Base-by-base conservation (phyloP, 352 stramenopile genomes). In the Pythium angustatum region DNA sequence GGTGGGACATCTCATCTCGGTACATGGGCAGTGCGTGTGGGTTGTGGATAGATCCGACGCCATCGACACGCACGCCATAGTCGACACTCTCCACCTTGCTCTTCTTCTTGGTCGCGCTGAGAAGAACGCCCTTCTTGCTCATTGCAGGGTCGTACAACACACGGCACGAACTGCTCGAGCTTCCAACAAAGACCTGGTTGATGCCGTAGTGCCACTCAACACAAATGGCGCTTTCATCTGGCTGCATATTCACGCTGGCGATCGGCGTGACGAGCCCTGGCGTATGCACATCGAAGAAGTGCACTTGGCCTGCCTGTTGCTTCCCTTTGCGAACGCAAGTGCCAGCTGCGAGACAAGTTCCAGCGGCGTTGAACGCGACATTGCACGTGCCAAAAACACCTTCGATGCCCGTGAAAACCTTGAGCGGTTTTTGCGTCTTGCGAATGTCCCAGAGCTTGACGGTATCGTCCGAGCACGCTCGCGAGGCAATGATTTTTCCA, bases 361-460 rank as follows among this genome's bases (percentile, higher is more conserved):
- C 87, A 12, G 74, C 75, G 45, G 76, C 64, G 54, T 92, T 95
- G 61, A 93, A 95, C 22, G 87, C 87, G 36, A 93, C 41, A 52
- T 95, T 95, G 58, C 83, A 86, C 11, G 81, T 88, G 7, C 80
- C 81, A 58, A 90, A 89, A 8, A 94, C 83, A 10, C 78, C 80
- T 33, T 91, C 83, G 15, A 93, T 75, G 14, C 62, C 69, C 17
- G 47, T 40, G 41, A 87, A 93, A 5, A 72, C 73, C 57, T 94
- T 95, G 33, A 94, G 8, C 19, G 80, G 78, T 26, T 83, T 64
- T 14, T 72, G 73, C 0, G 78, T 51, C 26, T 91, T 88, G 45
- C 85, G 82, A 31, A 93, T 41, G 68, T 96, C 85, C 87, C 85
- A 96, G 5, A 96, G 68, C 58, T 94, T 96, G 43, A 96, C 66